A percentile compares a stretch with the other conserved stretches of the same genome.
phyloP scores from a whole-genome alignment of 192 early-diverging fungal species.

The Neocallimastix lanati region DNA sequence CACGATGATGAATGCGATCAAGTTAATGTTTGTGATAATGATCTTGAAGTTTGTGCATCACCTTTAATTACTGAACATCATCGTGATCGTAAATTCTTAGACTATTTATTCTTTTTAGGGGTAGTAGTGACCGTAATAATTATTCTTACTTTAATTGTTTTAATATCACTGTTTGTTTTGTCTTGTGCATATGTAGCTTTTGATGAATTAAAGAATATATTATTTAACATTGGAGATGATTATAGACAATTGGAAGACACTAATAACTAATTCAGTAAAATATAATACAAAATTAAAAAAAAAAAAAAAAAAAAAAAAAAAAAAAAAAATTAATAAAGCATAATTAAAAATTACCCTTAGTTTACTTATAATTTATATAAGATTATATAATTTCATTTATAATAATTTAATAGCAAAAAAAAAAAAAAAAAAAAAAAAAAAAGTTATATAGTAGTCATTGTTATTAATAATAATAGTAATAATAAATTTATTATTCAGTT shows the following conservation, averaged over 20 bases:
- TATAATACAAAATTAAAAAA: no score
- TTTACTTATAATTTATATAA: no score
- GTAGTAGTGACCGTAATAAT: not conserved
- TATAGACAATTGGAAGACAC: not conserved
- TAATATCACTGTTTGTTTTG: not conserved
- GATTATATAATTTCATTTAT: no score
- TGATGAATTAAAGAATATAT: not conserved
- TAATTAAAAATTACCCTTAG: no score
- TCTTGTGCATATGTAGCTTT: not conserved
- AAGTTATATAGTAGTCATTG: no score
- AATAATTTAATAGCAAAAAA: no score
- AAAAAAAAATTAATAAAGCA: no score
- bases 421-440: no score
- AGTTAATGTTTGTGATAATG: not conserved
- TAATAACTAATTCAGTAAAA: no score
- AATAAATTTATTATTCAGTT: no score
- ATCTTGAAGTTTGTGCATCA: not conserved
- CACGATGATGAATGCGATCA: not conserved
- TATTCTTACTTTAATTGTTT: not conserved
- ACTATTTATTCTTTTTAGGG: not conserved
- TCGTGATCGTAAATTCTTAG: not conserved
- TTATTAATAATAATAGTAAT: no score
- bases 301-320: no score
- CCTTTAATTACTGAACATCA: not conserved
- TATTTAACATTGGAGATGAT: not conserved